Percentiles rank a stretch among this genome's conserved stretches.
These are phyloP conservation scores for Colletotrichum sp. DNA, from an alignment of 2,329 filamentous ascomycete species.

Conservation along the genomic window DNA sequence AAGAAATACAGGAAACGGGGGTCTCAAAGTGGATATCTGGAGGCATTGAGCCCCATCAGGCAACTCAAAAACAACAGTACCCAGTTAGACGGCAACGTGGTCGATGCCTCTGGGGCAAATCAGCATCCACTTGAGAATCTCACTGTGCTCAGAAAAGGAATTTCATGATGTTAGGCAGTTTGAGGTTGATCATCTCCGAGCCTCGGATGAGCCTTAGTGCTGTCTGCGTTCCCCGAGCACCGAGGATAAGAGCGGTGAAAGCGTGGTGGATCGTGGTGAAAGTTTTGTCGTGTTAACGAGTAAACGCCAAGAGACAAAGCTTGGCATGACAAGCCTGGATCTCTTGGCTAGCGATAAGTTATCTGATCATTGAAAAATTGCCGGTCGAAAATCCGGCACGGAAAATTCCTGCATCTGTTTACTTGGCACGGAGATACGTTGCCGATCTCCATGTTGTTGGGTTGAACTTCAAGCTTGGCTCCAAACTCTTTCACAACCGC, in stretches of 20 bases:
- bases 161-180: background rate
- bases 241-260: background rate
- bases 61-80: background rate
- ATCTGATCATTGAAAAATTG: background rate
- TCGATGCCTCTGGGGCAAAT: background rate
- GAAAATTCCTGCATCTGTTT: background rate
- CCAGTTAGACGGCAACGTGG: background rate
- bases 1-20: background rate
- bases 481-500: background rate
- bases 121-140: background rate
- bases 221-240: background rate
- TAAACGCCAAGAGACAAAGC: background rate
- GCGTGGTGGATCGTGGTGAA: background rate
- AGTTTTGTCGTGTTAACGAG: background rate
- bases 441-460: background rate
- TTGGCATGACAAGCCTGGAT: background rate
- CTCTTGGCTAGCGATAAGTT: constrained; percentile 12
- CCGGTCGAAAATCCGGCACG: background rate
- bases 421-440: background rate
- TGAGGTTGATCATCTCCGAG: background rate
- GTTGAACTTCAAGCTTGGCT: background rate
- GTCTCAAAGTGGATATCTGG: background rate
- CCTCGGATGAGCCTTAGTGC: background rate
- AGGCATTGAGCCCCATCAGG: background rate
- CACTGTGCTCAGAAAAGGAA: background rate